Base-by-base conservation (phyloP, 441 rosid species). In the Corymbia citriodora region DNA sequence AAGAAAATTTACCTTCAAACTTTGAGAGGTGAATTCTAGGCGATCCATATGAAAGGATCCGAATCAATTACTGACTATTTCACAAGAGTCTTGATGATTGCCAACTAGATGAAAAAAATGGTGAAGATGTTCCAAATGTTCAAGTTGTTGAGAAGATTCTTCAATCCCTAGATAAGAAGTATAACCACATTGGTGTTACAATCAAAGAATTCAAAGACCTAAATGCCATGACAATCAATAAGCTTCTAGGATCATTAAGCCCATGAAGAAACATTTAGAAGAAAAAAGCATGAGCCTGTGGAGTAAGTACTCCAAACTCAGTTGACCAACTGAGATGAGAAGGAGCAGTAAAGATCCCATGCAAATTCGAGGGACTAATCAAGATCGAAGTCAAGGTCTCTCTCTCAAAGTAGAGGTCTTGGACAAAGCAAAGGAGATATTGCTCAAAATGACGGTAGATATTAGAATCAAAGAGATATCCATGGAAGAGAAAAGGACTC, bases 171-270 rank as follows among this genome's bases (percentile, higher is more conserved):
- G 65, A 59, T 29, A 23, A 59, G 65, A 59, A 59, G 12, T 59
- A 25, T 7, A 59, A 27, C 25, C n/a, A 59, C 65, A 59, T 59
- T 18, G 86, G 55, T 4, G 25, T 50, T 1, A 40, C 52, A 6
- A 89, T 92, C 33, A 87, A 90, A 82, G 89, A 89, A 18, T 87
- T 85, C 33, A 91, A 92, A 15, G 63, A 91, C 72, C 5, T 88
- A 10, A 70, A 88, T 1, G 1, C 55, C 5, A 90, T 90, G 89
- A 68, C 40, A 2, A 68, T 87, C 19, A 16, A 90, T 53, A 23
- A 55, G 61, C 50, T 90, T 2, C 12, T 70, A 29, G 89, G 90
- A 5, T 90, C 68, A 1, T 54, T 90, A n/a, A 70, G 87, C 52
- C 9, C 50, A 90, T 70, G 91, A 91, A 53, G n/a, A 74, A 31